Evolutionary conservation across 306 rosid genomes (phyloP), one percentile per base, ranked within the genome.

Genomic region (Lotus japonicus): DNA sequence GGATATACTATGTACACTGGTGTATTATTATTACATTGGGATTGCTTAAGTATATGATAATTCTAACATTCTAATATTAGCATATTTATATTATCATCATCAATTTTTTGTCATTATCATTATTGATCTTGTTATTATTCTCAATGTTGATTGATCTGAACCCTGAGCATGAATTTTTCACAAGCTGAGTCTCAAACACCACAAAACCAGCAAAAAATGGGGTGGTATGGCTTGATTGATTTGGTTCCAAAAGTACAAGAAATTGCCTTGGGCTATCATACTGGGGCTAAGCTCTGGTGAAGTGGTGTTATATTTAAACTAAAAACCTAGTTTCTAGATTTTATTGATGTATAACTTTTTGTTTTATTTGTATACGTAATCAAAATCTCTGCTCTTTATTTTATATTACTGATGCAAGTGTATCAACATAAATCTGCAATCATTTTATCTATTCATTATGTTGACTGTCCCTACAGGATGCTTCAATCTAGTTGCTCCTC

Each of bases 401-500:
- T 41, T 10, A 28, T 13, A 39, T 58, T 50, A 11, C 39, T n/a
- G 15, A 78, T 71, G 73, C 56, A 49, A 65, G 54, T 42, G 53
- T 57, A 21, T 35, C 42, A 45, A 38, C 74, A 41, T 58, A 65
- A 49, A 44, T 61, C 21, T 61, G 26, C 53, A 62, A 10, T 31
- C 74, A 49, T 58, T 70, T 45, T 68, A 52, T 70, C 68, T 6
- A 50, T 58, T 71, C 41, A 11, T 65, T 61, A 63, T 53, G 51
- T 66, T 72, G 59, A 69, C 58, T 44, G 26, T 53, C 62, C 64
- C 17, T 84, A 53, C 77, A 92, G 97, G 85, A 80, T 92, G 97
- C 96, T 92, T 81, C 83, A 81, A 69, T 89, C 97, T 68, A 83
- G 98, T 85, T 92, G 98, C 77, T 92, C 98, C 26, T 83, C 94